phyloP scores from a whole-genome alignment of 305 asterid species.

The Ajuga reptans region DNA sequence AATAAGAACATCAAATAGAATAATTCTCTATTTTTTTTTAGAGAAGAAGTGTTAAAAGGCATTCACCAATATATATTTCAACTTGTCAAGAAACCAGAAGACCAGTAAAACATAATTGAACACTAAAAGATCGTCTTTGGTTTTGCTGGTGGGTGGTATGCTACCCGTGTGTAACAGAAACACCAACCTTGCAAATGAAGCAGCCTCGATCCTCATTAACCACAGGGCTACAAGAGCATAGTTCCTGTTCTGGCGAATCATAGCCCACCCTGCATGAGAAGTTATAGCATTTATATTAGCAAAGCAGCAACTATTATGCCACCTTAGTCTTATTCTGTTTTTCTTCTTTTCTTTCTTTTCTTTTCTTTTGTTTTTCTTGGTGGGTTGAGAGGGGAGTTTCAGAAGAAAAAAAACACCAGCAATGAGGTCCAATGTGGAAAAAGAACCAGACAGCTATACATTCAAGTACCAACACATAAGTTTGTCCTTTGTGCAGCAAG shows the following conservation, averaged over 20 bases:
- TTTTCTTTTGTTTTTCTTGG: neutral
- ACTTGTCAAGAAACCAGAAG: constrained; percentile 6
- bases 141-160: neutral
- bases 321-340: neutral
- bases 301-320: constrained; percentile 3
- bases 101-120: neutral
- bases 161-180: constrained; percentile 7
- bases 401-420: neutral
- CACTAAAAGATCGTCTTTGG: neutral
- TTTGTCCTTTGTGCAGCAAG: constrained; percentile 2
- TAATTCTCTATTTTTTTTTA: no score
- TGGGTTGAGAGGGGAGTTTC: neutral
- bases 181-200: constrained; percentile 38
- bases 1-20: no score
- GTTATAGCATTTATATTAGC: neutral
- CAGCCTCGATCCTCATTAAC: constrained; percentile 20
- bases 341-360: neutral
- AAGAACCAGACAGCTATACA: neutral
- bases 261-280: constrained; percentile 38
- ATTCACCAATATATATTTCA: no score
- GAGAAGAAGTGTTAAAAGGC: no score
- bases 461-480: constrained; percentile 8
- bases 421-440: neutral
- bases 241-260: constrained; percentile 50
- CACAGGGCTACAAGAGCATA: constrained; percentile 46